Evolutionary conservation across 1,284 basidiomycete species (phyloP).

Genomic region (Ustilago xerochloae): DNA sequence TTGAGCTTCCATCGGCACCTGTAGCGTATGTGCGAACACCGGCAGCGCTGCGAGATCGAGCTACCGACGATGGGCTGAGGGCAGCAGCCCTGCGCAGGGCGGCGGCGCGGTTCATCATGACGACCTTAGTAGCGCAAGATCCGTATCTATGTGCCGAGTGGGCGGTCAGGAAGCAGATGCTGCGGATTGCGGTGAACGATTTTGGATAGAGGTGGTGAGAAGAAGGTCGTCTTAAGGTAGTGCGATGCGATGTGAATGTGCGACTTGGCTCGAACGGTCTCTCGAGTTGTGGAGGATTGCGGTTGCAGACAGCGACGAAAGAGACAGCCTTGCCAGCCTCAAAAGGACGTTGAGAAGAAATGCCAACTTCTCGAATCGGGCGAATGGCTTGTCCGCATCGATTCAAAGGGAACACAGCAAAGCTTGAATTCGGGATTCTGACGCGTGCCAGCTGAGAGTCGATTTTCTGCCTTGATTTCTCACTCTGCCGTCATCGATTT

Average conservation of each 20-base stretch:
- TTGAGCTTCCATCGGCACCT: constrained; percentile 24
- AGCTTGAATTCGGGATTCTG: neutral
- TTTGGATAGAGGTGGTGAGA: neutral
- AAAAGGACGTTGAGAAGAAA: constrained; percentile 40
- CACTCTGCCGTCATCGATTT: constrained; percentile 6
- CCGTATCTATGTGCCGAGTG: neutral
- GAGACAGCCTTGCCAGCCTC: no score
- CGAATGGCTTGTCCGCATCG: constrained; percentile 5
- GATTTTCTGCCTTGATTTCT: neutral
- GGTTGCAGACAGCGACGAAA: neutral
- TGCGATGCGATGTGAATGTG: constrained; percentile 1
- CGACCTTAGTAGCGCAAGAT: constrained; percentile 4
- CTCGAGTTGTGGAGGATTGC: constrained; percentile 32
- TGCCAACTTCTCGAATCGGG: constrained; percentile 12
- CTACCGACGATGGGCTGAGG: constrained; percentile 24
- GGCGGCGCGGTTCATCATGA: constrained; percentile 51
- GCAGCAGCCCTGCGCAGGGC: constrained; percentile 37
- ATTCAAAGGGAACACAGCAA: neutral
- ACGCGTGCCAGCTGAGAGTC: neutral
- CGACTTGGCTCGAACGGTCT: neutral
- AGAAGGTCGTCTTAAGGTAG: neutral
- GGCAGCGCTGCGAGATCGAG: constrained; percentile 18
- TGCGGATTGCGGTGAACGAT: neutral
- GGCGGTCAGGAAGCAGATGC: neutral
- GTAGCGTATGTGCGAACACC: constrained; percentile 40